Base-by-base conservation (phyloP, 179 eudicot species). In the Camellia oleifera region DNA sequence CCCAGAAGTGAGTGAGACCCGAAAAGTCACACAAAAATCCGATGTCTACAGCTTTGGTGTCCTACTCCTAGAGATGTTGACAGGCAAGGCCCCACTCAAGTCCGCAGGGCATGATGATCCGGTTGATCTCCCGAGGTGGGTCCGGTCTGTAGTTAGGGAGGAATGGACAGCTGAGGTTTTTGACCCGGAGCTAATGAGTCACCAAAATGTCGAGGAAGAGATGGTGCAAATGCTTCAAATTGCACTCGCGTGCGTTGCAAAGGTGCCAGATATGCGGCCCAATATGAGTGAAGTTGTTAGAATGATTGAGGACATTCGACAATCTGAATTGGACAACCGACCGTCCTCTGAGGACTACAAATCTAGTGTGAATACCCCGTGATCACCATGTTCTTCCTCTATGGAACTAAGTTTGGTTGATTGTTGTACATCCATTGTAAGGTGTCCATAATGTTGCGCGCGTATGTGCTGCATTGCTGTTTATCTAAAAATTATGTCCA, bases 141-240 rank as follows among this genome's bases (percentile, higher is more conserved):
- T 92, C 26, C 88, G 88, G 72, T 92, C 97, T 0, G 97, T 92
- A 23, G 97, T 92, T 10, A 77, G 97, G 42, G 97, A 92, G 80
- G 97, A 92, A 77, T 92, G 97, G 97, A 92, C 97, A 0, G 89
- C 97, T 0, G 97, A 92, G 77, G 97, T 92, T 15, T 92, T 92
- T 69, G 97, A 92, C 67, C 83, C 86, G 0, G 97, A 92, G 88
- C 84, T 92, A 79, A 67, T 88, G 72, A 84, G 87, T 81, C 79
- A 74, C 70, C 92, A 86, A 1, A 83, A 86, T 56, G 82, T 87
- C 0, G 97, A 92, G 70, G 97, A 92, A 69, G 97, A 91, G 92
- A 88, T 92, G 93, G 97, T 92, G n/a, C 97, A 92, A 58, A 85
- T 91, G 95, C 86, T 92, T 46, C 95, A 91, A 78, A 88, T 92